Percentiles rank a stretch among this genome's conserved stretches.
phyloP scores from a whole-genome alignment of 2,329 filamentous ascomycete species.

The Alternaria sp. region DNA sequence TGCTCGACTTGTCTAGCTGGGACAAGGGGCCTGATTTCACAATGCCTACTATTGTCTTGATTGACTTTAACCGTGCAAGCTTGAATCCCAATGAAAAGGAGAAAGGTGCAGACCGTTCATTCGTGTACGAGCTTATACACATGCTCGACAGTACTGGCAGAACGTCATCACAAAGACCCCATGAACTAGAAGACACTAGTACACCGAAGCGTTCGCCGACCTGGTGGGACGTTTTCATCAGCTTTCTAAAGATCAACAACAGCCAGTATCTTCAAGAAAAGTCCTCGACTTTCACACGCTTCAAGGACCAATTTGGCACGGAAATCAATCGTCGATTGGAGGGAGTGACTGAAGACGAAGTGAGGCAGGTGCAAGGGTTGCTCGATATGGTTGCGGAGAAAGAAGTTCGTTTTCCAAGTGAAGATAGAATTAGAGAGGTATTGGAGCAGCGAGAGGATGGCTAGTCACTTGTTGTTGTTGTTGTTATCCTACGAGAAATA shows the following conservation, averaged over 20 bases:
- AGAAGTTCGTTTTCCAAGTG: not conserved
- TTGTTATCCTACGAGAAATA: rapidly evolving
- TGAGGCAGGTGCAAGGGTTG: not conserved
- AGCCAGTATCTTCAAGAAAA: not conserved
- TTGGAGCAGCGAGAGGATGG: not conserved
- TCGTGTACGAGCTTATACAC: not conserved
- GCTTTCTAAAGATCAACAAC: not conserved
- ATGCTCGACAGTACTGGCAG: not conserved
- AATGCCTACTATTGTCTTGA: not conserved
- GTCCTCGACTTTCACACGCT: not conserved
- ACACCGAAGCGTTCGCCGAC: not conserved
- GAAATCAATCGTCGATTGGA: not conserved
- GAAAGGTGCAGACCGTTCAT: not conserved
- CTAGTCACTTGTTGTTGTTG: not conserved
- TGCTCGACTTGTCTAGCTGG: not conserved
- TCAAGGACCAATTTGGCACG: not conserved
- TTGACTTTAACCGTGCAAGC: slow-evolving; percentile 2
- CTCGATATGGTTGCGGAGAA: not conserved
- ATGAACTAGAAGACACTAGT: not conserved
- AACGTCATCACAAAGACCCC: not conserved
- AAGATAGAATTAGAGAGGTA: not conserved
- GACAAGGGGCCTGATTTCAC: not conserved
- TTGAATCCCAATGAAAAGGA: not conserved
- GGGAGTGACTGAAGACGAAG: not conserved
- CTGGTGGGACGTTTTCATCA: not conserved